These are phyloP conservation scores for Tulasnella sp. DNA, from an alignment of 768 basidiomycete genomes.

Conservation along the genomic window DNA sequence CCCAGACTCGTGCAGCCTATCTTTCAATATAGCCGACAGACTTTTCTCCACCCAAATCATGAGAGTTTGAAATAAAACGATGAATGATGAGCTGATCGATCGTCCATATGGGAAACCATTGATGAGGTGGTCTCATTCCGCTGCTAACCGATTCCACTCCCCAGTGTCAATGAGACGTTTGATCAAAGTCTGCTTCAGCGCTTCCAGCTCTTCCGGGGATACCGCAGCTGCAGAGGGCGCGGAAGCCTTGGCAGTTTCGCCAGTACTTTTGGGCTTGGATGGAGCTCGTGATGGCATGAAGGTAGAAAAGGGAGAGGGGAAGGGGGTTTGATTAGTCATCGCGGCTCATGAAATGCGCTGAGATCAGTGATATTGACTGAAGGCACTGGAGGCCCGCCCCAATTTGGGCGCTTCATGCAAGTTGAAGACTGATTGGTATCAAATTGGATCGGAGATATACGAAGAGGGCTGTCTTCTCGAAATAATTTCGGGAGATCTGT, in stretches of 20 bases:
- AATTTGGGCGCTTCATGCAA: too few species aligned
- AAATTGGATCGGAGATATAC: too few species aligned
- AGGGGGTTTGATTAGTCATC: too few species aligned
- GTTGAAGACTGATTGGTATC: too few species aligned
- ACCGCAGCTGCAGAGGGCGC: not conserved
- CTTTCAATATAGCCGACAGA: constrained; percentile 3
- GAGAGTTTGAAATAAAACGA: not conserved
- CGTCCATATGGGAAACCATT: not conserved
- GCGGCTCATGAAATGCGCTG: too few species aligned
- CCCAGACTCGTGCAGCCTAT: not conserved
- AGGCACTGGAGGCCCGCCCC: too few species aligned
- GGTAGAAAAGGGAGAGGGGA: too few species aligned
- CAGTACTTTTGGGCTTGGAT: not conserved
- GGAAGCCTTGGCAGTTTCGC: not conserved
- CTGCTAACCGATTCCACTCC: constrained; percentile 2
- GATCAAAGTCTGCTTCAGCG: not conserved
- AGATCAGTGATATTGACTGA: too few species aligned
- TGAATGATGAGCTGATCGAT: not conserved
- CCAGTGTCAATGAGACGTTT: constrained; percentile 9
- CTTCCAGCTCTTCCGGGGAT: not conserved
- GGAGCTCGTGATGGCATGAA: too few species aligned
- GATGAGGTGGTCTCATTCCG: too few species aligned
- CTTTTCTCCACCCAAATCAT: not conserved
- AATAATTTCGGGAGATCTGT: too few species aligned
- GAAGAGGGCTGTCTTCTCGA: too few species aligned